These are phyloP conservation scores for Candolleomyces eurysporus DNA, from an alignment of 768 basidiomycete species.

Conservation along the genomic window DNA sequence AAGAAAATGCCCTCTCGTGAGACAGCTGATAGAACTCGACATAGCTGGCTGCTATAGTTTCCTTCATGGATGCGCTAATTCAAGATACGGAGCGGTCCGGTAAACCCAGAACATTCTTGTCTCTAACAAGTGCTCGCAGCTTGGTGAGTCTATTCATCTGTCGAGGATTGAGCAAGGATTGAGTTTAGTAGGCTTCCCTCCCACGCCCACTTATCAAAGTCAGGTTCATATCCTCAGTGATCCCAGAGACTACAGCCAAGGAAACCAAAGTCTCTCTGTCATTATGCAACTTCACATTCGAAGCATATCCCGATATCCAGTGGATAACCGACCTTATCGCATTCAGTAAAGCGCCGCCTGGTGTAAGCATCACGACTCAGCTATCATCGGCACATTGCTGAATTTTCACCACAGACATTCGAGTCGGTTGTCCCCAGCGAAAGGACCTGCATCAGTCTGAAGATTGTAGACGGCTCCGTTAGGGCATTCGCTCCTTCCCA, in stretches of 20 bases:
- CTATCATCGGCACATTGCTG: neutral
- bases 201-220: conserved; percentile 57
- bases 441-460: conserved; percentile 67
- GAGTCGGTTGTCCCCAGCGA: conserved; percentile 92
- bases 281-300: conserved; percentile 62
- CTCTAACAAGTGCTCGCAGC: conserved; percentile 53
- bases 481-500: conserved; percentile 55
- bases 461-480: conserved; percentile 64
- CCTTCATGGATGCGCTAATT: conserved; percentile 60
- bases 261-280: conserved; percentile 71
- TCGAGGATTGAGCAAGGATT: neutral
- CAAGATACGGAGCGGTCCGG: conserved; percentile 43
- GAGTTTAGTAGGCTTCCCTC: conserved; percentile 35
- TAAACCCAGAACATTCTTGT: conserved; percentile 41
- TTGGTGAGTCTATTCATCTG: conserved; percentile 43
- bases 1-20: neutral
- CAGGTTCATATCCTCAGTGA: conserved; percentile 61
- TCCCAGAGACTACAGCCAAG: conserved; percentile 66
- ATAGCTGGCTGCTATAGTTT: conserved; percentile 72
- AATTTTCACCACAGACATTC: conserved; percentile 56
- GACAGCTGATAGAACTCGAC: conserved; percentile 5
- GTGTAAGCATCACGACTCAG: conserved; percentile 50
- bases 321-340: conserved; percentile 60
- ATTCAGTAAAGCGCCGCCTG: conserved; percentile 84
- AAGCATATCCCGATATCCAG: conserved; percentile 55